Percentiles rank a stretch among this genome's conserved stretches.
phyloP scores from a whole-genome alignment of 2,329 filamentous ascomycete genomes.

The Nigrospora osmanthi region DNA sequence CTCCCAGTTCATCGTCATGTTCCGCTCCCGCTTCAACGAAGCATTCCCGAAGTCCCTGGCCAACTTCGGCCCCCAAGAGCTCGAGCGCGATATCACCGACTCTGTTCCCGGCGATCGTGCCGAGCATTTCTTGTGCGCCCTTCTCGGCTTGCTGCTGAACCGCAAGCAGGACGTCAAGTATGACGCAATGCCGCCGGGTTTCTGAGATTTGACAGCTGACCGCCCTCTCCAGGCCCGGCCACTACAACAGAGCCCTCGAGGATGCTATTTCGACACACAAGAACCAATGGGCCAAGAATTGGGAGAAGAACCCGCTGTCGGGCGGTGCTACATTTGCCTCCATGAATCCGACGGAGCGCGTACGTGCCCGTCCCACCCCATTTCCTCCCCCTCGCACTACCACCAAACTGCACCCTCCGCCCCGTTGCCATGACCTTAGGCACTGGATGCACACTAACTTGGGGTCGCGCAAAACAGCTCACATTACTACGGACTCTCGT shows the following conservation, averaged over 20 bases:
- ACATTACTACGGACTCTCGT: conserved; percentile 75
- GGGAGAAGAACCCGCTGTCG: conserved; percentile 79
- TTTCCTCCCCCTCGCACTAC: background rate
- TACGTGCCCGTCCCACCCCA: conserved; percentile 33
- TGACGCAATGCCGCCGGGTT: conserved; percentile 27
- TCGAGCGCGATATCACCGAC: conserved; percentile 80
- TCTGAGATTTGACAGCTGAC: background rate
- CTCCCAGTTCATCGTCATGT: conserved; percentile 91
- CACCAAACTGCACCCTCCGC: background rate
- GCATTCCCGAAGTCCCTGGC: conserved; percentile 80
- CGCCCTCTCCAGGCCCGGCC: conserved; percentile 59
- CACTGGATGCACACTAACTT: conserved; percentile 3
- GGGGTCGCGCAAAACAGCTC: conserved; percentile 46
- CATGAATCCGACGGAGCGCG: conserved; percentile 75
- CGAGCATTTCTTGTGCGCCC: conserved; percentile 81
- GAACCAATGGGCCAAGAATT: conserved; percentile 78
- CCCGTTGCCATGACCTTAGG: background rate
- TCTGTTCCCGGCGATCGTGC: conserved; percentile 72
- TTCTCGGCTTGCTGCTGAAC: conserved; percentile 83
- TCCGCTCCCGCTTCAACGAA: conserved; percentile 86
- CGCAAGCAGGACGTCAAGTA: conserved; percentile 99
- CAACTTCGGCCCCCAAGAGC: conserved; percentile 90
- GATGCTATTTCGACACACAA: conserved; percentile 83
- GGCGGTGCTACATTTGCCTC: conserved; percentile 74
- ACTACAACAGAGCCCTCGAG: conserved; percentile 88